Base-by-base conservation (phyloP, 495 filamentous ascomycete genomes). In the Hypoxylon intermedium region DNA sequence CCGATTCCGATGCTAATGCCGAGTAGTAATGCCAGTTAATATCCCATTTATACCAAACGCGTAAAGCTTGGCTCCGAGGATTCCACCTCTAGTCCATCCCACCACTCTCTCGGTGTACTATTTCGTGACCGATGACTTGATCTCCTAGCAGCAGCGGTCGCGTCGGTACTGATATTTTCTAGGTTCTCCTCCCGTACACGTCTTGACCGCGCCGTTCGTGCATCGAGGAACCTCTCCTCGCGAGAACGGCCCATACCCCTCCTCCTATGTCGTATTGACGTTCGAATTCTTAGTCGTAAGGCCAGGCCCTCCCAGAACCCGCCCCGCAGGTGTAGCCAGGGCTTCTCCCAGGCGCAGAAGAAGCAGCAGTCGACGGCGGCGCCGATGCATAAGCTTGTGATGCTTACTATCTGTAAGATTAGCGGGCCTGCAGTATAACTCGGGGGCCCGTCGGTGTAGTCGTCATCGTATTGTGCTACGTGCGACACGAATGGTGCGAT, bases 401-500 rank as follows among this genome's bases (percentile, higher is more conserved):
- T 77, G 51, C 78, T 76, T n/a, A 85, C 51, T 38, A 83, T 70
- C 13, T 74, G 72, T n/a, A 91, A 68, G 51, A 80, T 82, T 3
- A 82, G 79, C 47, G 42, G 5, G 2, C 18, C 15, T 3, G 12
- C 34, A 4, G 3, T n/a, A 9, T 13, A 15, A 12, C n/a, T 33
- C n/a, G 31, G 3, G 5, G 7, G 34, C 34, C 76, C 42, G 23
- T 11, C 2, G 4, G 9, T 12, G 37, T 76, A 82, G 45, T 72
- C 62, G 62, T 87, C 79, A 45, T 80, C 76, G 72, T 86, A 89
- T 33, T 80, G 77, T 31, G 85, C 63, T 47, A 81, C 76, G 69
- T 91, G 84, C 19, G 75, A 76, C 11, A 87, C 71, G 67, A 91
- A 89, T 9, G 89, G 88, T n/a, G 85, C 71, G 30, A 88, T 68